Conservation (phyloP, 495 filamentous ascomycete species). For the Talaromyces proteolyticus region DNA sequence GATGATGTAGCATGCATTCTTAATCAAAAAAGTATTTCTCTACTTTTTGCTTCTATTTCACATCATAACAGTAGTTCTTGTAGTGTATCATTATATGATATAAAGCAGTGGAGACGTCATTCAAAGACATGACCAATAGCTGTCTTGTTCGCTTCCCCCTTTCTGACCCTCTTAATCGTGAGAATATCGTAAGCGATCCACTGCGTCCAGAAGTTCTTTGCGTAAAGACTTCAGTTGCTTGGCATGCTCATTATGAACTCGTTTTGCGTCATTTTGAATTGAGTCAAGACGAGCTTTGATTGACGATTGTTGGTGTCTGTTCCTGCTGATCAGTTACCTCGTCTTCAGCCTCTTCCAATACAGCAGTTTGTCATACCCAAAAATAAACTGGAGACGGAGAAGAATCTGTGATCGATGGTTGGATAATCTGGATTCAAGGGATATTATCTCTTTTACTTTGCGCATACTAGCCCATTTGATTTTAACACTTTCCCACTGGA, state of each 20-base stretch:
- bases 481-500: slow-evolving; percentile 7
- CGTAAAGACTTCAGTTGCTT: neutral
- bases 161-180: neutral
- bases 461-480: slow-evolving; percentile 7
- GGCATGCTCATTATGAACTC: neutral
- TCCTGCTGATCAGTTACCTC: neutral
- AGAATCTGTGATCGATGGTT: slow-evolving; percentile 9
- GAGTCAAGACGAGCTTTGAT: neutral
- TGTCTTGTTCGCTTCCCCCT: neutral
- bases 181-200: neutral
- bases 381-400: slow-evolving; percentile 9
- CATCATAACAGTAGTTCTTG: too few relatives aligned
- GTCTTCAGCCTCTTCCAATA: neutral
- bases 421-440: slow-evolving; percentile 12
- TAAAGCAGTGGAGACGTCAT: neutral
- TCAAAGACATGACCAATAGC: neutral
- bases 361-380: slow-evolving; percentile 9
- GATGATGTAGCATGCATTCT: too few relatives aligned
- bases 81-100: neutral
- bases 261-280: neutral
- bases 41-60: too few relatives aligned
- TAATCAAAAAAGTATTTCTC: too few relatives aligned
- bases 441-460: slow-evolving; percentile 11
- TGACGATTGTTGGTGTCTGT: neutral
- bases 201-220: neutral